Percentiles rank a stretch among this genome's conserved stretches.
Evolutionary conservation across 805 yeast genomes (phyloP).

Genomic region (Ogataea nakhonphanomensis): DNA sequence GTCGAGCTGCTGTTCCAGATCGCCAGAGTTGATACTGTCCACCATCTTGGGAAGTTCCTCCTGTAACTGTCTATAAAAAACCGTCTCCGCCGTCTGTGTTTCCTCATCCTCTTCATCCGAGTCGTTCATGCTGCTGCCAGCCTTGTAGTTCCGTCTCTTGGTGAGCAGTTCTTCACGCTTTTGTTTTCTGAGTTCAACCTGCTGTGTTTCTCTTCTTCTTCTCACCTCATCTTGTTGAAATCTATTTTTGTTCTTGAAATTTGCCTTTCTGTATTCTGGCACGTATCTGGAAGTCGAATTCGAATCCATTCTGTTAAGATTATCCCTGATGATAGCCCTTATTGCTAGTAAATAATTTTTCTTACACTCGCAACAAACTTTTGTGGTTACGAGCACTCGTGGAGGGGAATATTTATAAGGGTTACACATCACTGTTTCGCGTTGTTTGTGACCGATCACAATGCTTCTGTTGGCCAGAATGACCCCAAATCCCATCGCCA

Average conservation of each 20-base stretch:
- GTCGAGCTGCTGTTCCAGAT: conserved; percentile 74
- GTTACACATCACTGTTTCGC: neutral
- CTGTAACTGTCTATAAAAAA: conserved; percentile 47
- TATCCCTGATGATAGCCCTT: conserved; percentile 5
- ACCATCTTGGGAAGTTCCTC: conserved; percentile 83
- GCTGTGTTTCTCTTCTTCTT: conserved; percentile 96
- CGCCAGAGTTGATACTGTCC: conserved; percentile 69
- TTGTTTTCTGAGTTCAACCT: conserved; percentile 93
- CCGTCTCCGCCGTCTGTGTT: conserved; percentile 24
- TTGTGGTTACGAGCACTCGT: conserved; percentile 9
- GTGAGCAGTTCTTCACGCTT: conserved; percentile 93
- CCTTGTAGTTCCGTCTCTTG: conserved; percentile 80
- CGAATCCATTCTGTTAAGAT: conserved; percentile 48
- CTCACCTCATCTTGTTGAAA: conserved; percentile 95
- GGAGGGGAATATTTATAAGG: conserved; percentile 4
- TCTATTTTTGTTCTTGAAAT: conserved; percentile 90
- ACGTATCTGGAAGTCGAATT: conserved; percentile 80
- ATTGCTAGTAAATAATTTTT: conserved; percentile 4
- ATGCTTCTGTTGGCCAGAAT: neutral
- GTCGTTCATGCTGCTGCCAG: conserved; percentile 43
- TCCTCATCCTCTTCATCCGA: conserved; percentile 52
- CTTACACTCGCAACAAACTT: conserved; percentile 6
- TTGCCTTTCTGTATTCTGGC: conserved; percentile 96
- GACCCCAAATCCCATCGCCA: neutral
- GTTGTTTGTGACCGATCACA: conserved; percentile 7